phyloP scores from a whole-genome alignment of 2,329 filamentous ascomycete genomes.

The Periconia sp. region DNA sequence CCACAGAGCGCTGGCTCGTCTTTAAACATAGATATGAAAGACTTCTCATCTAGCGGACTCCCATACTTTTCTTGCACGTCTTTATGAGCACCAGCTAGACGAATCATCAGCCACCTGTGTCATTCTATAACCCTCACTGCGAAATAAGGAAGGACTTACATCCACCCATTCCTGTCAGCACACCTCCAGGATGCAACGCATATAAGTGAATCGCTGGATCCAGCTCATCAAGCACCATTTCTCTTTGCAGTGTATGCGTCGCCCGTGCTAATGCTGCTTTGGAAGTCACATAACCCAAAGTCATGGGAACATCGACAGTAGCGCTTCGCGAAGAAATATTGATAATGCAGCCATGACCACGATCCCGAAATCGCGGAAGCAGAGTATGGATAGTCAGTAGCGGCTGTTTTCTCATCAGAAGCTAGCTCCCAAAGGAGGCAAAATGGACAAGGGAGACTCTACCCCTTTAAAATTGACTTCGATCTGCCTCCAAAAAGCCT shows the following conservation, averaged over 20 bases:
- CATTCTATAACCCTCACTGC: not conserved
- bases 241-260: slow-evolving; percentile 36
- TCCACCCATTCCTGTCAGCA: slow-evolving; percentile 33
- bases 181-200: slow-evolving; percentile 39
- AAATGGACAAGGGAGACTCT: slow-evolving; percentile 1
- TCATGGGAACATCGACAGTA: slow-evolving; percentile 40
- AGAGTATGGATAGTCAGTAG: slow-evolving; percentile 32
- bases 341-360: slow-evolving; percentile 37
- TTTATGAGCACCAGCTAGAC: slow-evolving; percentile 21
- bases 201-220: slow-evolving; percentile 37
- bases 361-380: slow-evolving; percentile 28
- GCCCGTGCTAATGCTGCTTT: slow-evolving; percentile 37
- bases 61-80: slow-evolving; percentile 38
- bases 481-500: slow-evolving; percentile 35
- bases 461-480: slow-evolving; percentile 41
- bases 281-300: slow-evolving; percentile 33
- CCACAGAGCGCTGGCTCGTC: slow-evolving; percentile 34
- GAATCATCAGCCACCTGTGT: slow-evolving; percentile 7
- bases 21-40: slow-evolving; percentile 33
- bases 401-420: slow-evolving; percentile 13
- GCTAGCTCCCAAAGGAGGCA: not conserved
- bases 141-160: slow-evolving; percentile 20
- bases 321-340: slow-evolving; percentile 37
- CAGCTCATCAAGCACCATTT: slow-evolving; percentile 34
- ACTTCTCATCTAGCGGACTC: slow-evolving; percentile 30